Percentiles rank a stretch among this genome's conserved stretches.
phyloP scores from a whole-genome alignment of 148 eudicot genomes.

The Pouteria glomerata region DNA sequence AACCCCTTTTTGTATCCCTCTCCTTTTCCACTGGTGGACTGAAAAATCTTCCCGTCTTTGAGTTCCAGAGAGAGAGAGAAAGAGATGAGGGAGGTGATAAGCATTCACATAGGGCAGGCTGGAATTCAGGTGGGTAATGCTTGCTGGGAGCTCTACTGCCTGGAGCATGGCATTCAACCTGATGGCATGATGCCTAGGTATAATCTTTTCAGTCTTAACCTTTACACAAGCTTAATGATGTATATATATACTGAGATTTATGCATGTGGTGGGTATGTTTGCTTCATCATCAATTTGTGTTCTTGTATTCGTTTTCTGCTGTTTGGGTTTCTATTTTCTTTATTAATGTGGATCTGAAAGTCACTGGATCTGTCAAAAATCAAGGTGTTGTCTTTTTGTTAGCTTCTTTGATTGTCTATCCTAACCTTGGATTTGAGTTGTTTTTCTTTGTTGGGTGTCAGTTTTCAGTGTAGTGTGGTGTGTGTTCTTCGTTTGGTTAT shows the following conservation, averaged over 20 bases:
- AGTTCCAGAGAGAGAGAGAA: neutral
- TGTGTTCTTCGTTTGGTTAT: no score
- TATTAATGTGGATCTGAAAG: constrained; percentile 3
- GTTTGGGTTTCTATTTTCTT: neutral
- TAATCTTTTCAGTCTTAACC: neutral
- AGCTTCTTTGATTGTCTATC: no score
- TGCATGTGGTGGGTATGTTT: neutral
- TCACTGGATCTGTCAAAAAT: neutral
- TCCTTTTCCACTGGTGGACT: neutral
- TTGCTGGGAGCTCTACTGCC: constrained; percentile 60
- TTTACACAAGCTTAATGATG: no score
- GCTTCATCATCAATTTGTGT: neutral
- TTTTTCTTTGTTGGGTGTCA: no score
- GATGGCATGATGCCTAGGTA: constrained; percentile 59
- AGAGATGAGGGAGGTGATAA: constrained; percentile 46
- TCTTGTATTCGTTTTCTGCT: neutral
- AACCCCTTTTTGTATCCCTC: neutral
- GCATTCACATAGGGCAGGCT: constrained; percentile 55
- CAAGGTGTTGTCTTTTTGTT: no score
- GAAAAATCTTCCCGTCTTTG: neutral
- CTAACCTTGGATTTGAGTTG: no score
- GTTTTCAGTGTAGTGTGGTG: no score
- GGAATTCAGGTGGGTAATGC: constrained; percentile 64
- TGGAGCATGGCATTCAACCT: constrained; percentile 57
- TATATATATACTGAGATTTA: neutral